Evolutionary conservation across 305 asterid genomes (phyloP), one percentile per base, ranked within the genome.

Genomic region (Fraxinus ornus): DNA sequence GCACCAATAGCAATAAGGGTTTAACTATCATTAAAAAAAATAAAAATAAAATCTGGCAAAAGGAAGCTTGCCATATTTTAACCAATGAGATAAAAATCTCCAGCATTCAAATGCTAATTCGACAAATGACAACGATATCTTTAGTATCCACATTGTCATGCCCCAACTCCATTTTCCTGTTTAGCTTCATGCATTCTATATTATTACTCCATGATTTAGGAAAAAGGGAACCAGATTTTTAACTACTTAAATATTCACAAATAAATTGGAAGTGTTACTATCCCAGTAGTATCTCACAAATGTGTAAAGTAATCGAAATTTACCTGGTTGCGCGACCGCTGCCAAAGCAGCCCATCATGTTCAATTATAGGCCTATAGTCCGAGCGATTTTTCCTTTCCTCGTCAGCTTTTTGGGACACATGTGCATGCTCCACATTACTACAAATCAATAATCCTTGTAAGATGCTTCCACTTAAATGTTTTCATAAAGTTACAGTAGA

Each of bases 331-430:
- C 80, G 88, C 66, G 89, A 78, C 78, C 85, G 90, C 84, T 90
- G 96, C 90, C 93, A 88, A 47, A 89, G 88, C 83, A 96, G 85
- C 33, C 97, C 91, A 85, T 96, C 98, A 82, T 96, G 94, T 32
- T 94, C 99, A 41, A 94, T 88, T 64, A 94, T 80, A 83, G 98
- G 91, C 84, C 89, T 90, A 85, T 93, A 96, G 83, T 93, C 86
- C 4, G 89, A 84, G 68, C 95, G 97, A 52, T 87, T 91, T 57
- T 82, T 86, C 55, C 97, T 87, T 86, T 92, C 98, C 86, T 87
- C 95, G 15, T 86, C 90, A 78, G 98, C 99, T 76, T 87, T 84
- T 78, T 81, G 92, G 60, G 95, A 89, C 71, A 94, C 84, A 70
- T 82, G 73, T 8, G 87, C 85, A 83, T 96, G 97, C 85, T 94